Base-by-base conservation (phyloP, 225 moss, liverwort and hornwort species). In the Lunularia cruciata region DNA sequence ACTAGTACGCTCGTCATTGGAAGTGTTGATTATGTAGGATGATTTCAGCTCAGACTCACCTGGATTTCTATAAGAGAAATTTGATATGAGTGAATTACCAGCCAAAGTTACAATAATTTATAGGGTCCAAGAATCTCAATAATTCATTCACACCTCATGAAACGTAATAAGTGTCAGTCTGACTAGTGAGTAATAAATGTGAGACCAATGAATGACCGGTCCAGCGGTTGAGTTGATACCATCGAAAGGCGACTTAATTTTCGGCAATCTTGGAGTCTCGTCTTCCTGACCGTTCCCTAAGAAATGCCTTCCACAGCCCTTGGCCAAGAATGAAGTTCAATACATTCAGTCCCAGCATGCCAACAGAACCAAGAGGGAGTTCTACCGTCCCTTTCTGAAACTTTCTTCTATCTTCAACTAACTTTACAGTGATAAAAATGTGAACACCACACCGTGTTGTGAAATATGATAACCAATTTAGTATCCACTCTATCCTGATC, bases 401-500 rank as follows among this genome's bases (percentile, higher is more conserved):
- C 74, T 86, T 85, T 7, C 81, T 75, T 31, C 75, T 81, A 78
- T 96, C 92, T 65, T 79, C 40, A 6, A 92, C 16, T 35, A 96
- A 64, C 80, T 96, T 96, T 9, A 59, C 48, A 0, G 85, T 92
- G 36, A 96, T 92, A 60, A 83, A 78, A 34, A 85, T 8, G 62
- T 96, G 92, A 22, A 87, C 65, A 8, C 60, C 55, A 6, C 86
- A 37, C 20, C 96, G 79, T n/a, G 83, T 69, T 5, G 58, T 72
- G 85, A 96, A 80, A 65, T 85, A 96, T 1, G 92, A 79, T 0
- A 83, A 49, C 96, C 96, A 96, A 61, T 96, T 96, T 57, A 92
- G 40, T 0, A 72, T 63, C 96, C 96, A 96, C 22, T 74, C 79
- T 3, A 92, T 36, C 2, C n/a, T 31, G 47, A 79, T 63, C 19